phyloP scores from a whole-genome alignment of 352 stramenopile species.

The Vaucheria bursata region DNA sequence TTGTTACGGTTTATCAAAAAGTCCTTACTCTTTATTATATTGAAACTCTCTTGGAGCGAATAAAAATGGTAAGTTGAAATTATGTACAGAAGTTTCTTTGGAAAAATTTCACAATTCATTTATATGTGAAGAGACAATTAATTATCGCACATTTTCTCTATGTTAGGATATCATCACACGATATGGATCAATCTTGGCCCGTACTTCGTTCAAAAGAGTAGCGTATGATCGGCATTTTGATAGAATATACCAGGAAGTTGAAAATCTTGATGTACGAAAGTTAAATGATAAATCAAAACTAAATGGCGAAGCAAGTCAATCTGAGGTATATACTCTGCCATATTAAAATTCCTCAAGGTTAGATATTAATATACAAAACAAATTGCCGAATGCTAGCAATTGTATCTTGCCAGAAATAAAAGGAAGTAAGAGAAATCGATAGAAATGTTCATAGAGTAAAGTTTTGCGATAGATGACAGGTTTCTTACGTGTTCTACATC shows the following conservation, averaged over 20 bases:
- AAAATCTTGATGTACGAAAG: not conserved
- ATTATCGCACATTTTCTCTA: not conserved
- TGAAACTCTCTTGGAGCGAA: slow-evolving; percentile 20
- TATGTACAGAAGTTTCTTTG: not conserved
- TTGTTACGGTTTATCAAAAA: slow-evolving; percentile 46
- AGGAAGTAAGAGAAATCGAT: not conserved
- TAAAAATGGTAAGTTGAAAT: slow-evolving; percentile 26
- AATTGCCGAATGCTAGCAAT: too few relatives aligned
- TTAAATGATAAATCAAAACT: not conserved
- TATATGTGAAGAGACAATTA: not conserved
- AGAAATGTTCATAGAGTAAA: not conserved
- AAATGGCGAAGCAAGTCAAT: not conserved
- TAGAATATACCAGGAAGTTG: slow-evolving; percentile 20
- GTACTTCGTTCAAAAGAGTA: slow-evolving; percentile 10
- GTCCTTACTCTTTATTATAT: slow-evolving; percentile 37
- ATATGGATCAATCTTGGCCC: slow-evolving; percentile 19
- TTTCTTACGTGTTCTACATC: not conserved
- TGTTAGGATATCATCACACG: slow-evolving; percentile 20
- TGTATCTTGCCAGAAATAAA: not conserved
- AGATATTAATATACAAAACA: too few relatives aligned
- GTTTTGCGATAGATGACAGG: not conserved
- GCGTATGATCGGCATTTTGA: slow-evolving; percentile 32
- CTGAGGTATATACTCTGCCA: too few relatives aligned
- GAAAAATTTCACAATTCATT: not conserved
- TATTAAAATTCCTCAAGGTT: too few relatives aligned